Percentiles rank a stretch among this genome's conserved stretches.
Conservation (phyloP, 2,329 filamentous ascomycete species). For the Sporothrix brunneoviolacea region DNA sequence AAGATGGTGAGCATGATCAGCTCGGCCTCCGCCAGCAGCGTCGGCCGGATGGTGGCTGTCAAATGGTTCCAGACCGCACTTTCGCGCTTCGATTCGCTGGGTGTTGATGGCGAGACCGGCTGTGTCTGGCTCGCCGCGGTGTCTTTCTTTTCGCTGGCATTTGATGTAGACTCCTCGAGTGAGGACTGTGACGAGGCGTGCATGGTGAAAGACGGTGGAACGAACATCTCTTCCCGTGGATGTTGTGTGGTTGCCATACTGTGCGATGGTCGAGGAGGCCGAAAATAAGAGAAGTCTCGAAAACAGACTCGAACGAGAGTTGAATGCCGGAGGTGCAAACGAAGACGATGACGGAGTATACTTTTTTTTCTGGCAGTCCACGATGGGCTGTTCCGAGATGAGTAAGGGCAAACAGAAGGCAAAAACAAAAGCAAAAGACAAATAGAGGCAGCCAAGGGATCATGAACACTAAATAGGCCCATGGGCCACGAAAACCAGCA, state of each 20-base stretch:
- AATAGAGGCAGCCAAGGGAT: background rate
- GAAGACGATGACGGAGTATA: background rate
- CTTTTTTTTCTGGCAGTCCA: no score
- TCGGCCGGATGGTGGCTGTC: slow-evolving; percentile 30
- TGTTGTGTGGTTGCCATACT: no score
- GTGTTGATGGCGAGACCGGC: background rate
- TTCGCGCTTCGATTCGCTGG: background rate
- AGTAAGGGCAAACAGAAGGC: background rate
- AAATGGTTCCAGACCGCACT: slow-evolving; percentile 23
- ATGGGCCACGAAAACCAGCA: background rate
- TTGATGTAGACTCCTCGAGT: background rate
- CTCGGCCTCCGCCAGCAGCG: slow-evolving; percentile 38
- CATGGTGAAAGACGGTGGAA: background rate
- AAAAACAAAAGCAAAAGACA: background rate
- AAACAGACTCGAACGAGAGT: no score
- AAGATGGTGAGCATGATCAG: slow-evolving; percentile 42
- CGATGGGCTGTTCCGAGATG: no score
- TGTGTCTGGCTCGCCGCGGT: background rate
- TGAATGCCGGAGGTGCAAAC: no score
- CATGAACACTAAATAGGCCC: background rate
- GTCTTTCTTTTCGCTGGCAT: background rate
- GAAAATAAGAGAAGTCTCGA: no score
- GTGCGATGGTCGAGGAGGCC: no score
- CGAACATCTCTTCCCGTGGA: background rate
- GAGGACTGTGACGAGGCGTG: slow-evolving; percentile 5